A percentile compares a stretch with the other conserved stretches of the same genome.
Evolutionary conservation across 306 rosid genomes (phyloP).

Genomic region (Mimosa bimucronata): DNA sequence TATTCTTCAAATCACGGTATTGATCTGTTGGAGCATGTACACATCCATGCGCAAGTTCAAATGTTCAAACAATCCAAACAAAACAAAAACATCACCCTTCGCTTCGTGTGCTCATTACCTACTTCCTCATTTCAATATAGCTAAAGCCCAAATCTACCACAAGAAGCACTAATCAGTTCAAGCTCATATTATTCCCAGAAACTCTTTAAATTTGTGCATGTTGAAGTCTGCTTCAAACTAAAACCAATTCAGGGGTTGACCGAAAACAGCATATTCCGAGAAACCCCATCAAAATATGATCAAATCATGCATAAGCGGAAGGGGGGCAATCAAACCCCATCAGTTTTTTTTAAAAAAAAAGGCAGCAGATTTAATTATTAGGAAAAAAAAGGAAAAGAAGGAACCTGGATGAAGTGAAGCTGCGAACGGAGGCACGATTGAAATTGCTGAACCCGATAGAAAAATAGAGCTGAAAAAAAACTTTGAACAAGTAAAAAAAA

Average conservation of each 20-base stretch:
- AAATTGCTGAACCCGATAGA: too few relatives aligned
- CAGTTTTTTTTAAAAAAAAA: too few relatives aligned
- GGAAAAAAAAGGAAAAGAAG: too few relatives aligned
- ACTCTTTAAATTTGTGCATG: slow-evolving; percentile 5
- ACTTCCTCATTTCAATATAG: slow-evolving; percentile 22
- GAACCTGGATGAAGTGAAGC: too few relatives aligned
- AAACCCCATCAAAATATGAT: slow-evolving; percentile 5
- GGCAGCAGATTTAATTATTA: too few relatives aligned
- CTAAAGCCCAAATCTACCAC: slow-evolving; percentile 29
- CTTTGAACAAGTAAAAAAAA: too few relatives aligned
- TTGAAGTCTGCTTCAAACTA: not conserved
- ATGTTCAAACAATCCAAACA: not conserved
- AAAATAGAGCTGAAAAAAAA: too few relatives aligned
- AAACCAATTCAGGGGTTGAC: slow-evolving; percentile 15
- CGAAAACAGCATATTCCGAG: not conserved
- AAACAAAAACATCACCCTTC: slow-evolving; percentile 25
- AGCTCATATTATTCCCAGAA: slow-evolving; percentile 12
- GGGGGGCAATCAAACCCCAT: slow-evolving; percentile 4
- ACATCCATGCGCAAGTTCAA: slow-evolving; percentile 16
- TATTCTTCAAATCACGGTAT: slow-evolving; percentile 22
- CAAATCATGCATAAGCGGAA: not conserved
- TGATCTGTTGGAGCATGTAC: not conserved
- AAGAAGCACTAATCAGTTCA: slow-evolving; percentile 11
- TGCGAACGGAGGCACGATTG: too few relatives aligned
- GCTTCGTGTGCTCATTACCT: not conserved